A percentile compares a stretch with the other conserved stretches of the same genome.
Evolutionary conservation across 2,329 filamentous ascomycete species (phyloP).

Genomic region (Pyricularia grisea): DNA sequence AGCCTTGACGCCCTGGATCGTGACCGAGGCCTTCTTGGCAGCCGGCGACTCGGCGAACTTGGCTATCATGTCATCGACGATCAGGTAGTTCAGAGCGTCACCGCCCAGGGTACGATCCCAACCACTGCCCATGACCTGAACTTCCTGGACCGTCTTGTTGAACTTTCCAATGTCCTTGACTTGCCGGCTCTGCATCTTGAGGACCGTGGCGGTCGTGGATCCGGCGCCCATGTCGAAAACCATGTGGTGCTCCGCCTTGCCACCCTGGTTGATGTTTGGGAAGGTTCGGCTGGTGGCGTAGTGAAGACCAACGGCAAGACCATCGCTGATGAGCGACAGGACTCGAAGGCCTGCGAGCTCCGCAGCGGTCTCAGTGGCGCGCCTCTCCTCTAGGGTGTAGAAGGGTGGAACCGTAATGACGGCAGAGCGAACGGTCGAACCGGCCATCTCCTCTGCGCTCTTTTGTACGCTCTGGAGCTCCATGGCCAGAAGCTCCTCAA

Average conservation of each 20-base stretch:
- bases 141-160: conserved; percentile 95
- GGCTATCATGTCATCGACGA: conserved; percentile 79
- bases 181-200: conserved; percentile 79
- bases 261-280: conserved; percentile 71
- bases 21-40: conserved; percentile 55
- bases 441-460: conserved; percentile 79
- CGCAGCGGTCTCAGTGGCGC: conserved; percentile 74
- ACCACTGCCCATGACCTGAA: conserved; percentile 76
- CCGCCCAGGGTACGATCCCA: conserved; percentile 90
- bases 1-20: conserved; percentile 51
- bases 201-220: conserved; percentile 79
- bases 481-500: conserved; percentile 95
- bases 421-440: conserved; percentile 64
- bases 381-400: conserved; percentile 84
- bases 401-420: conserved; percentile 88
- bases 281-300: conserved; percentile 91
- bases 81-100: conserved; percentile 77
- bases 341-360: conserved; percentile 83
- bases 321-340: conserved; percentile 77
- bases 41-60: conserved; percentile 65
- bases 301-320: conserved; percentile 85
- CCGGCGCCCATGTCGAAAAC: conserved; percentile 98
- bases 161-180: conserved; percentile 88
- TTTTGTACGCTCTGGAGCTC: conserved; percentile 83
- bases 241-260: conserved; percentile 82